Conservation (phyloP, 2,329 filamentous ascomycete species). For the Fusarium nodosum region DNA sequence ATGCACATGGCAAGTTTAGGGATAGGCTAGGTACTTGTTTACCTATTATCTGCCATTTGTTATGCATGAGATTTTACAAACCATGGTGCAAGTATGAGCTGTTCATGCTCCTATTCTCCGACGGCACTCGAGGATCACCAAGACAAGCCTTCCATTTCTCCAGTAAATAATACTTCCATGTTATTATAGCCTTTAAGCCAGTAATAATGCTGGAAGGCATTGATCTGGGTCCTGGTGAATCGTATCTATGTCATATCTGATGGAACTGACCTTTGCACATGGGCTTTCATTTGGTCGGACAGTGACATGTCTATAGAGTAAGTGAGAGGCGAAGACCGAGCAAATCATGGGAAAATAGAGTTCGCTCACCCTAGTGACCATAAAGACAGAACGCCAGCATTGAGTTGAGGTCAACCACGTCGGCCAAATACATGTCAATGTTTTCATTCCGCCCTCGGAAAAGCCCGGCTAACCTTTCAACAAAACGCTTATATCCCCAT, state of each 20-base stretch:
- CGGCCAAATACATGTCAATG: neutral
- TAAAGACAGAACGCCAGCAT: neutral
- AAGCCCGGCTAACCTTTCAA: constrained; percentile 10
- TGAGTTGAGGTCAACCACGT: neutral
- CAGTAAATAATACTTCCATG: neutral
- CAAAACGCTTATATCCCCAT: constrained; percentile 11
- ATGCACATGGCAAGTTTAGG: neutral
- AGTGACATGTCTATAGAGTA: neutral
- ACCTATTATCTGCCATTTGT: neutral
- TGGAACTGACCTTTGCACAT: neutral
- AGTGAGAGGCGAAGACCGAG: neutral
- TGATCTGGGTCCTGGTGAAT: neutral
- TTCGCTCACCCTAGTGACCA: neutral
- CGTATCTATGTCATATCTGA: neutral
- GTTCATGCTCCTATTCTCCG: neutral
- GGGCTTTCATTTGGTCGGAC: neutral
- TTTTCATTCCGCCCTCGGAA: constrained; percentile 8
- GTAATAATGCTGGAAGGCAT: neutral
- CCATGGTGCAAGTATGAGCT: neutral
- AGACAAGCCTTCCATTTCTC: neutral
- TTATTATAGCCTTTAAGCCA: neutral
- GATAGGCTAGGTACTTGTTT: neutral
- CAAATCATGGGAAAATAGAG: neutral
- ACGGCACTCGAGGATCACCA: too few relatives aligned
- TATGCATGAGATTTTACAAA: neutral